Conservation (phyloP, 2,329 filamentous ascomycete genomes). For the Cryoendolithus antarcticus region DNA sequence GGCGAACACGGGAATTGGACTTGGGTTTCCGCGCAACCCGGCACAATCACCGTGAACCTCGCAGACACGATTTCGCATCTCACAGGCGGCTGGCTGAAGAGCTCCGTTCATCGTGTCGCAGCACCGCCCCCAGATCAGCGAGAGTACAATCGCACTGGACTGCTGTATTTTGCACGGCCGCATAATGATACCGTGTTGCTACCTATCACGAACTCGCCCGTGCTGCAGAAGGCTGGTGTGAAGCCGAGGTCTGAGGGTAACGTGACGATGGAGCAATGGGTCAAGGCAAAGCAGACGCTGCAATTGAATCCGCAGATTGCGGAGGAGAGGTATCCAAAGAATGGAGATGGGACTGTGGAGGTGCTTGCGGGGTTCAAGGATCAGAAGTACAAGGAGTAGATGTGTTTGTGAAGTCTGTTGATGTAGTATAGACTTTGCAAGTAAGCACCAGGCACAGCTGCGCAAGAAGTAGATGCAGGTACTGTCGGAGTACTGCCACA, state of each 20-base stretch:
- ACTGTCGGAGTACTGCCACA: too few relatives aligned
- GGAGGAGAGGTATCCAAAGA: neutral
- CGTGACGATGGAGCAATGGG: slow-evolving; percentile 35
- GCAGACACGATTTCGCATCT: slow-evolving; percentile 27
- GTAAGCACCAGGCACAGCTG: too few relatives aligned
- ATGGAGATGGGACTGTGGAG: neutral
- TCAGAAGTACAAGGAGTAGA: neutral
- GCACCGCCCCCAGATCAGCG: slow-evolving; percentile 37
- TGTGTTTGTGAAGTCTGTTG: neutral
- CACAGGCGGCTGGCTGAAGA: slow-evolving; percentile 34
- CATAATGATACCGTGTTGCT: slow-evolving; percentile 28
- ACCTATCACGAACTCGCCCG: slow-evolving; percentile 26
- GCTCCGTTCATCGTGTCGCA: slow-evolving; percentile 37
- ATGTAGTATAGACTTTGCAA: too few relatives aligned
- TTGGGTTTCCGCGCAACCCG: slow-evolving; percentile 28
- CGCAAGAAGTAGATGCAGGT: too few relatives aligned
- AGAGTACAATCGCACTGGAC: slow-evolving; percentile 36
- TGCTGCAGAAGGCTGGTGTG: slow-evolving; percentile 24
- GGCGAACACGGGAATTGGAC: slow-evolving; percentile 26
- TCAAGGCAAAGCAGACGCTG: slow-evolving; percentile 24
- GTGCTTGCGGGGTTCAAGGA: neutral
- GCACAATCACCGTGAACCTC: slow-evolving; percentile 29
- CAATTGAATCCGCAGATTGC: slow-evolving; percentile 8
- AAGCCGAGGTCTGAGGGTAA: slow-evolving; percentile 21
- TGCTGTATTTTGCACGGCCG: slow-evolving; percentile 40